Evolutionary conservation across 768 basidiomycete species (phyloP).

Genomic region (Leucocoprinus sp.): DNA sequence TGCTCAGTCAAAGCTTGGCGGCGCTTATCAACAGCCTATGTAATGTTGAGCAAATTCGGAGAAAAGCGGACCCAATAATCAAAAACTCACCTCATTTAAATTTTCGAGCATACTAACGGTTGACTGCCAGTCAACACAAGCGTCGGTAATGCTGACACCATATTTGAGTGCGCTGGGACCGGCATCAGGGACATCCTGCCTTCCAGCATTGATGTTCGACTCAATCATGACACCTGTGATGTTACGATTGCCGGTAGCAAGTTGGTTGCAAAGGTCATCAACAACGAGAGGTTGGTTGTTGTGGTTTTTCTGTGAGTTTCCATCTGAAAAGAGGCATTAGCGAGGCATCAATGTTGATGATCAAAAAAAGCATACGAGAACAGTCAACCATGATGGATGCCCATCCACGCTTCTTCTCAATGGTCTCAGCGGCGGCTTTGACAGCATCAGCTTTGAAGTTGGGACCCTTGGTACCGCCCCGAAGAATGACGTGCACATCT

Average conservation of each 20-base stretch:
- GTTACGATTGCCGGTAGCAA: slow-evolving; percentile 54
- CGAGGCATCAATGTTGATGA: slow-evolving; percentile 2
- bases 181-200: slow-evolving; percentile 77
- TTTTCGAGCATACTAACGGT: slow-evolving; percentile 70
- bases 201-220: slow-evolving; percentile 84
- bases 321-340: slow-evolving; percentile 62
- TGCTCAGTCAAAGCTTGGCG: slow-evolving; percentile 30
- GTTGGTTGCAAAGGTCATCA: slow-evolving; percentile 64
- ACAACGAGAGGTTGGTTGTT: slow-evolving; percentile 83
- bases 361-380: slow-evolving; percentile 42
- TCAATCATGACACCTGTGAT: slow-evolving; percentile 98
- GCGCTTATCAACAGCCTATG: slow-evolving; percentile 38
- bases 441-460: slow-evolving; percentile 80
- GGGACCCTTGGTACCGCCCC: slow-evolving; percentile 86
- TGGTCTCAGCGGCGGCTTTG: slow-evolving; percentile 47
- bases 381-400: slow-evolving; percentile 87
- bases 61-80: not conserved
- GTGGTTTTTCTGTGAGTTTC: slow-evolving; percentile 95
- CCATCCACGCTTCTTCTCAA: slow-evolving; percentile 52
- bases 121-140: slow-evolving; percentile 80
- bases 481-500: slow-evolving; percentile 93
- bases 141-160: slow-evolving; percentile 87
- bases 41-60: not conserved
- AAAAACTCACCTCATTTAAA: slow-evolving; percentile 44
- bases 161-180: slow-evolving; percentile 65